These are phyloP conservation scores for California macrophylla DNA, from an alignment of 441 rosid species.

Conservation along the genomic window DNA sequence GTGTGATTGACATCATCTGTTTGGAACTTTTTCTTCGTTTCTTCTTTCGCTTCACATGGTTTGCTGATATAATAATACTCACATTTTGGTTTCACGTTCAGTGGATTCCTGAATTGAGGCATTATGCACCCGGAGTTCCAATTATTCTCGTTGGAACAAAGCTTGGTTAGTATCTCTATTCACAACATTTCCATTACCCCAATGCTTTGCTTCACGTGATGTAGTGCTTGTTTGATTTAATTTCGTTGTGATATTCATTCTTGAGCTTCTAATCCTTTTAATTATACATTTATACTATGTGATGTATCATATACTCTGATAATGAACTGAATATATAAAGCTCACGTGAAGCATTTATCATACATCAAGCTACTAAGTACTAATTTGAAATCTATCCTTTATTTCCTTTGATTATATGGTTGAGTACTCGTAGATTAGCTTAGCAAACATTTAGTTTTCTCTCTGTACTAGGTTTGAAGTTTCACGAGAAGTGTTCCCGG, in stretches of 20 bases:
- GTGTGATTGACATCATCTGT: constrained; percentile 22
- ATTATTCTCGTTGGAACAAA: constrained; percentile 85
- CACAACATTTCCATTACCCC: constrained; percentile 3
- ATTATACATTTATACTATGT: too few relatives aligned
- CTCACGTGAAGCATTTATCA: too few relatives aligned
- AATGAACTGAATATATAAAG: too few relatives aligned
- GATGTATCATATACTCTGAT: too few relatives aligned
- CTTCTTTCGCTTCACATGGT: constrained; percentile 6
- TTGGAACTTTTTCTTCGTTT: neutral
- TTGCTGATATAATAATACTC: constrained; percentile 18
- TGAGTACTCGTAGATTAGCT: too few relatives aligned
- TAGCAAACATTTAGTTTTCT: too few relatives aligned
- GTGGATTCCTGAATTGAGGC: constrained; percentile 96
- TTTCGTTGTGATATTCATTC: neutral
- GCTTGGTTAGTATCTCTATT: constrained; percentile 50
- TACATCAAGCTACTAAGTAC: too few relatives aligned
- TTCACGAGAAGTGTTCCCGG: too few relatives aligned
- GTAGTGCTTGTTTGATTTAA: neutral
- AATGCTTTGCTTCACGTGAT: neutral
- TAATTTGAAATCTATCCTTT: too few relatives aligned
- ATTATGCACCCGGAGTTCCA: constrained; percentile 90
- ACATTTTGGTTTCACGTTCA: constrained; percentile 23
- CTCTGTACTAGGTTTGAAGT: too few relatives aligned
- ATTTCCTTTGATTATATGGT: too few relatives aligned
- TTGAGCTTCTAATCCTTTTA: neutral